Percentiles rank a stretch among this genome's conserved stretches.
Evolutionary conservation across 345 rosid genomes (phyloP).

Genomic region (Anastatica hierochuntica): DNA sequence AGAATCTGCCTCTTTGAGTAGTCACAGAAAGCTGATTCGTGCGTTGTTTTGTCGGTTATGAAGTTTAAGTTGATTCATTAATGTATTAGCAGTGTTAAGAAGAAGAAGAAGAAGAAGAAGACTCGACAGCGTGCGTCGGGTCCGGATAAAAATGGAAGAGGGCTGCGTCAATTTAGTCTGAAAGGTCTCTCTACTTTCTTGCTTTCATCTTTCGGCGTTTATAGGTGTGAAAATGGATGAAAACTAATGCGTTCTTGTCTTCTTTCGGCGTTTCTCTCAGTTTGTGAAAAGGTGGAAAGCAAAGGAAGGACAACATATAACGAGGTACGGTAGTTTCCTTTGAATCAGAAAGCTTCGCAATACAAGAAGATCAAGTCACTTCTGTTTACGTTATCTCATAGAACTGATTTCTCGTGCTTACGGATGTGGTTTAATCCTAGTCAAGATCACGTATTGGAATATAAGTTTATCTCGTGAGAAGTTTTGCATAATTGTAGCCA

Average conservation of each 20-base stretch:
- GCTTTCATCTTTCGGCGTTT: too few species aligned
- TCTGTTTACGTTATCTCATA: too few species aligned
- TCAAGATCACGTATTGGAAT: constrained; percentile 3
- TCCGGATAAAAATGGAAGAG: constrained; percentile 93
- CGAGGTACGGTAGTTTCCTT: constrained; percentile 77
- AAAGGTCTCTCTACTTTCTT: constrained; percentile 48
- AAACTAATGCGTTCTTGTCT: neutral
- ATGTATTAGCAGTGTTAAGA: constrained; percentile 44
- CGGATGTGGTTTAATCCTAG: too few species aligned
- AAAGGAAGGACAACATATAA: constrained; percentile 96
- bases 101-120: constrained; percentile 91
- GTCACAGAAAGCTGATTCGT: neutral
- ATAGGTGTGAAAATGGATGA: too few species aligned
- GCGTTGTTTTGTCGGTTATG: neutral
- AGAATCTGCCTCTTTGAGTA: neutral
- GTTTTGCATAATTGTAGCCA: constrained; percentile 4
- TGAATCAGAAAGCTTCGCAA: too few species aligned
- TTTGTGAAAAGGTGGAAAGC: constrained; percentile 98
- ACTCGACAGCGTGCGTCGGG: constrained; percentile 81
- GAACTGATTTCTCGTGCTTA: too few species aligned
- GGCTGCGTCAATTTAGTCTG: constrained; percentile 99
- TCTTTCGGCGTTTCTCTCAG: constrained; percentile 32
- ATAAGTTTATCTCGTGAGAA: constrained; percentile 2
- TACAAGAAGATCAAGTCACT: too few species aligned
- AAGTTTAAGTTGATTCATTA: constrained; percentile 7